Base-by-base conservation (phyloP, 2,329 filamentous ascomycete species). In the Grosmannia clavigera region DNA sequence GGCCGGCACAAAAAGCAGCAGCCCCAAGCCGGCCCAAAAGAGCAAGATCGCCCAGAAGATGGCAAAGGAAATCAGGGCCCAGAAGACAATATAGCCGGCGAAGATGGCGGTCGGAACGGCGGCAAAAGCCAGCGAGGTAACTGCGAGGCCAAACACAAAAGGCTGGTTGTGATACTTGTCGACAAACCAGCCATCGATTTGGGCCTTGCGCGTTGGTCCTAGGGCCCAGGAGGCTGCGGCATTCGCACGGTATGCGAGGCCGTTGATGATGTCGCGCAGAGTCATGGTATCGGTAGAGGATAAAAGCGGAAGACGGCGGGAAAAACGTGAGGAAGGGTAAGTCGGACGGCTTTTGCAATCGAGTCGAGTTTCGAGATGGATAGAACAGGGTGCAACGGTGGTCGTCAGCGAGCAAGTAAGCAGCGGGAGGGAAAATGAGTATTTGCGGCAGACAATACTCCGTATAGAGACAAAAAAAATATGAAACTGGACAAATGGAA, bases 1-100 rank as follows among this genome's bases (percentile, higher is more conserved):
- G 5, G 62, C 61, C 12, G 64, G 64, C 57, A 64, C 60, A 31
- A 65, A 46, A 16, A 63, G 60, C 38, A 64, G 52, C 43, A 64
- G 58, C 27, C 60, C 63, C 25, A 65, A 6, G 5, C 64, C 62
- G 2, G 58, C 25, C 64, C 64, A 65, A 52, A 65, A 65, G 16
- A 65, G 54, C 38, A 64, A 58, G 10, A 62, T 58, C 19, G 59
- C 59, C 60, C 57, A 60, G 50, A 64, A 63, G n/a, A 63, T 48
- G 61, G 33, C 60, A 51, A 62, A 58, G 10, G 60, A 60, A 11
- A 62, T 51, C 14, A 60, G 54, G 1, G 59, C 61, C 63, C 63
- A 64, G 14, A 61, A 56, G 29, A 60, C 58, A 3, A 62, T 56
- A 43, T 61, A 64, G 54, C 55, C 56, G 6, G 40, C 33, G 48